Evolutionary conservation across 2,329 filamentous ascomycete genomes (phyloP).

Genomic region (Alternaria metachromatica): DNA sequence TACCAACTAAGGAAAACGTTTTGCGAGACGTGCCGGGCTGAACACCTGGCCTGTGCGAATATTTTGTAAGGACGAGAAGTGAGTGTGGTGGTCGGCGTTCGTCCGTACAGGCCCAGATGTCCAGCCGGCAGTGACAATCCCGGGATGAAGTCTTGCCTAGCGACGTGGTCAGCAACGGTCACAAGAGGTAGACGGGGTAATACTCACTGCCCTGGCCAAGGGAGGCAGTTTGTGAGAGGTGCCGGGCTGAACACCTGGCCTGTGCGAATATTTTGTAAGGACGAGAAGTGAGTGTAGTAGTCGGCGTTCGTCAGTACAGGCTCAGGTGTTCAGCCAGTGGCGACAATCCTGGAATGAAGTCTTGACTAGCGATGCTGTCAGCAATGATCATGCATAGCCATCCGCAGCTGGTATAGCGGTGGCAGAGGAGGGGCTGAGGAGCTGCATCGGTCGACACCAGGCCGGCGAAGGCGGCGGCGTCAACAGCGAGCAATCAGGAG

Average conservation of each 20-base stretch:
- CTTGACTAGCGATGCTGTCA: neutral
- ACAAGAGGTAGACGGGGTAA: neutral
- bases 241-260: neutral
- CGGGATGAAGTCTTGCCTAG: too few species aligned
- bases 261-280: neutral
- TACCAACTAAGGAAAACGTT: neutral
- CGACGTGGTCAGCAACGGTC: too few species aligned
- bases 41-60: neutral
- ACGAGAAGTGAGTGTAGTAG: neutral
- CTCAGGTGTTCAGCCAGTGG: neutral
- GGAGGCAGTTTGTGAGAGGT: neutral
- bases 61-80: neutral
- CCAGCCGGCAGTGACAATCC: neutral
- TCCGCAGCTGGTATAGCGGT: neutral
- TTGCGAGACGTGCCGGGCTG: neutral
- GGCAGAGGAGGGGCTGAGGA: neutral
- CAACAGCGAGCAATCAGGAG: neutral
- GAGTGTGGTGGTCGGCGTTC: neutral
- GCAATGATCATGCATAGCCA: neutral
- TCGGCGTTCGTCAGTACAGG: neutral
- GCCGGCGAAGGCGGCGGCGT: neutral
- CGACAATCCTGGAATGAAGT: neutral
- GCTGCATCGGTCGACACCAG: neutral
- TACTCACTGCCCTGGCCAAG: neutral
- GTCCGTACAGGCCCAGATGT: neutral